These are phyloP conservation scores for Wakefieldia striispora DNA, from an alignment of 768 basidiomycete genomes.

Conservation along the genomic window DNA sequence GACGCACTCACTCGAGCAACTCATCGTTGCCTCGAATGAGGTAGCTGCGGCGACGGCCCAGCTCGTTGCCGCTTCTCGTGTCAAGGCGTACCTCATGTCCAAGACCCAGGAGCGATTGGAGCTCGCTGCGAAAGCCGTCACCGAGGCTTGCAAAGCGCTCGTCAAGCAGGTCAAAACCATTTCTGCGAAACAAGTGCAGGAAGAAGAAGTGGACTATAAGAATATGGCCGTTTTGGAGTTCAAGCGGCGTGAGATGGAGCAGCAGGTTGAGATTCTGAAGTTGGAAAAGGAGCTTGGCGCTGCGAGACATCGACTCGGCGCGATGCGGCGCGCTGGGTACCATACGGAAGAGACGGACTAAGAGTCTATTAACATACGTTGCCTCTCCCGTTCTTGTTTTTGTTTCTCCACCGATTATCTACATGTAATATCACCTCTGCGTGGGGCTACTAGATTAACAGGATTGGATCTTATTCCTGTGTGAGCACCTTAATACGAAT, in stretches of 20 bases:
- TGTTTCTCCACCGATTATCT: constrained; percentile 21
- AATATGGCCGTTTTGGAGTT: constrained; percentile 93
- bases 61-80: constrained; percentile 95
- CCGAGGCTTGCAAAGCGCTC: constrained; percentile 94
- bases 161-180: constrained; percentile 96
- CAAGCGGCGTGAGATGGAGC: constrained; percentile 98
- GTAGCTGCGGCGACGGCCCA: constrained; percentile 97
- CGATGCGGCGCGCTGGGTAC: constrained; percentile 87
- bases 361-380: constrained; percentile 8
- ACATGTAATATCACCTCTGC: constrained; percentile 21
- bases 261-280: constrained; percentile 97
- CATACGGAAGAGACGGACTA: constrained; percentile 82
- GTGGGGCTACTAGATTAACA: not conserved
- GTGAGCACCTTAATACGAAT: not conserved
- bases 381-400: not conserved
- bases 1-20: constrained; percentile 95
- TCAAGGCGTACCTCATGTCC: constrained; percentile 97
- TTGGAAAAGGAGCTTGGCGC: constrained; percentile 94
- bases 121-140: constrained; percentile 95
- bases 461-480: not conserved
- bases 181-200: constrained; percentile 75
- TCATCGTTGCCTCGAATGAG: constrained; percentile 99
- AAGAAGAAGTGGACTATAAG: constrained; percentile 82
- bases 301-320: constrained; percentile 76
- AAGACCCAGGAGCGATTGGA: constrained; percentile 97